Conservation (phyloP, 1,139 yeast species). For the Trichomonascaceae sp. region DNA sequence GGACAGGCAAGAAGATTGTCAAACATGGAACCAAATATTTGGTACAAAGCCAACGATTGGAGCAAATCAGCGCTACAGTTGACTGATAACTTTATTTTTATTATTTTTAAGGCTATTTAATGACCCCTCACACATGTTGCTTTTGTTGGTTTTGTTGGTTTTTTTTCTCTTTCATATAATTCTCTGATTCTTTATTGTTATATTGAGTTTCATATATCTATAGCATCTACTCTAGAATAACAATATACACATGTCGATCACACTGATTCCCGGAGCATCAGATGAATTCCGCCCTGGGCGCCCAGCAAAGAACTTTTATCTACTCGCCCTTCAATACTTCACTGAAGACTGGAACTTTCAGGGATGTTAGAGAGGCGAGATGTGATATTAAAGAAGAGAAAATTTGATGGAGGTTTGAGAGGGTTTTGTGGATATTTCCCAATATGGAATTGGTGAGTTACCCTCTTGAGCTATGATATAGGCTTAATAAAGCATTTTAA, state of each 20-base stretch:
- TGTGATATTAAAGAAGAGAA: conserved; percentile 7
- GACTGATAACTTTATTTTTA: not conserved
- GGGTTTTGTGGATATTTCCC: too few species aligned
- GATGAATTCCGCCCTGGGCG: conserved; percentile 31
- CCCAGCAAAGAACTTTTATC: conserved; percentile 32
- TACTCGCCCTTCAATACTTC: conserved; percentile 15
- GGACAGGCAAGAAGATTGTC: conserved; percentile 29
- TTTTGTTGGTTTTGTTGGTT: not conserved
- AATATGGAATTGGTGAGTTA: too few species aligned
- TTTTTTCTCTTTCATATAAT: too few species aligned
- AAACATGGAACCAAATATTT: conserved; percentile 22
- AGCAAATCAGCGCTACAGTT: conserved; percentile 6
- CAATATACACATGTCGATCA: conserved; percentile 25
- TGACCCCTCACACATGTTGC: not conserved
- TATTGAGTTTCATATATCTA: not conserved
- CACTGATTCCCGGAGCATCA: conserved; percentile 35
- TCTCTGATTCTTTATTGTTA: not conserved
- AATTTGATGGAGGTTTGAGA: too few species aligned
- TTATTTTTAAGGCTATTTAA: not conserved
- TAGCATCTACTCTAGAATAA: not conserved
- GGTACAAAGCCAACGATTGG: conserved; percentile 18
- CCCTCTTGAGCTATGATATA: too few species aligned
- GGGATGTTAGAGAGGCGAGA: conserved; percentile 7
- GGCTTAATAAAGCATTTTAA: too few species aligned
- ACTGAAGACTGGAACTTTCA: not conserved